phyloP scores from a whole-genome alignment of 768 basidiomycete species.

The Leccinum arenicola region DNA sequence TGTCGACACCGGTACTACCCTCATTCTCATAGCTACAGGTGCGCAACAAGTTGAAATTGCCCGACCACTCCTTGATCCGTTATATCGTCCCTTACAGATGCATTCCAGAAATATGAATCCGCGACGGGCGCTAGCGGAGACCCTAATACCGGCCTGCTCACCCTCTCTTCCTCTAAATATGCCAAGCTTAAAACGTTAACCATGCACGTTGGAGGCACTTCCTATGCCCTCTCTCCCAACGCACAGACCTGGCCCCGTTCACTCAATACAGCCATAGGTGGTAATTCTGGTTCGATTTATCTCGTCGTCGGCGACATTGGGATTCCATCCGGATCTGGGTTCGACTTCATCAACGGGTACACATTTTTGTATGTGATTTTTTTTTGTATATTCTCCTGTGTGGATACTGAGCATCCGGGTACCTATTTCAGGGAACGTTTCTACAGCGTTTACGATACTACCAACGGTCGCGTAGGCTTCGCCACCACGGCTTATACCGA shows the following conservation, averaged over 20 bases:
- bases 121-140: slow-evolving; percentile 30
- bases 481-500: slow-evolving; percentile 4
- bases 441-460: slow-evolving; percentile 35
- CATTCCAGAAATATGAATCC: slow-evolving; percentile 23
- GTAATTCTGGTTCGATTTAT: slow-evolving; percentile 23
- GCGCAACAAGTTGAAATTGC: background rate
- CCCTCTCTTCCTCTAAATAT: slow-evolving; percentile 26
- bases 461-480: slow-evolving; percentile 8
- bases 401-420: background rate
- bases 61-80: slow-evolving; percentile 1
- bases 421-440: slow-evolving; percentile 32
- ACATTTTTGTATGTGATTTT: slow-evolving; percentile 6
- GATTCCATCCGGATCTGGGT: slow-evolving; percentile 6
- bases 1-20: slow-evolving; percentile 23
- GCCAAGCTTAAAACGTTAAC: slow-evolving; percentile 21
- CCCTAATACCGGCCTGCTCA: slow-evolving; percentile 28
- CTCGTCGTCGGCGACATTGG: slow-evolving; percentile 30
- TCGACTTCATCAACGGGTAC: slow-evolving; percentile 28
- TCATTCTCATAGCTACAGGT: slow-evolving; percentile 30
- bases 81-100: slow-evolving; percentile 21
- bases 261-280: slow-evolving; percentile 31
- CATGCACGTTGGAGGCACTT: slow-evolving; percentile 25
- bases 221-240: slow-evolving; percentile 24
- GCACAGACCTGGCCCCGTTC: slow-evolving; percentile 36
- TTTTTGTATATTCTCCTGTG: background rate